Evolutionary conservation across 2,329 filamentous ascomycete genomes (phyloP).

Genomic region (Sporothrix euskadiensis): DNA sequence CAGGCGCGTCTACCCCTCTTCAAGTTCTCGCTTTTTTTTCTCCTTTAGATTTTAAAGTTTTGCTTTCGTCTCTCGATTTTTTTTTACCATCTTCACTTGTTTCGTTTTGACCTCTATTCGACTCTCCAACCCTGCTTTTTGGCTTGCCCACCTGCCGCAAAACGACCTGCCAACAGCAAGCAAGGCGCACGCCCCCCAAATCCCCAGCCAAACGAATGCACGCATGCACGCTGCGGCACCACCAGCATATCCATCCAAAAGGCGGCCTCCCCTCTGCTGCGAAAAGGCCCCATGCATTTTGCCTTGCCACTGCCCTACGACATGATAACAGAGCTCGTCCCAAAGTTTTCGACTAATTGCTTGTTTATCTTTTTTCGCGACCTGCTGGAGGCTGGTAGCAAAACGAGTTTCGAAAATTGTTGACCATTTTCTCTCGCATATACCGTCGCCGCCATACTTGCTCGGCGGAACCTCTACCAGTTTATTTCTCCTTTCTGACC

Average conservation of each 20-base stretch:
- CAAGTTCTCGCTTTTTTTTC: neutral
- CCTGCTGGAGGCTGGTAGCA: constrained; percentile 16
- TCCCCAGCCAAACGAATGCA: constrained; percentile 1
- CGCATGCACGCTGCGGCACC: neutral
- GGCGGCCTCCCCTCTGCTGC: constrained; percentile 25
- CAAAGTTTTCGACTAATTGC: constrained; percentile 6
- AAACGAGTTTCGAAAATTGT: constrained; percentile 4
- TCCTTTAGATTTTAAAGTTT: neutral
- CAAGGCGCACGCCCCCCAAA: constrained; percentile 13
- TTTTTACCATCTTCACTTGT: neutral
- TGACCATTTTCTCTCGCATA: neutral
- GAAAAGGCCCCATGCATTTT: constrained; percentile 12
- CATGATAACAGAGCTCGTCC: constrained; percentile 14
- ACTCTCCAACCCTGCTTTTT: neutral
- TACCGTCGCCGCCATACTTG: neutral
- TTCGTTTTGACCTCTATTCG: neutral
- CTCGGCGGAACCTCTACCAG: neutral
- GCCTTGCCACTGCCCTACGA: constrained; percentile 17
- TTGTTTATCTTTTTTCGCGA: constrained; percentile 20
- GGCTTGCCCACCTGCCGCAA: neutral
- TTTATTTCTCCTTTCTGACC: neutral
- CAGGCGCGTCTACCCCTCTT: constrained; percentile 4
- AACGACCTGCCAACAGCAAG: neutral
- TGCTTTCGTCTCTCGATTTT: neutral
- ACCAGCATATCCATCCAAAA: neutral